Percentiles rank a stretch among this genome's conserved stretches.
Conservation (phyloP, 1,139 yeast species). For the Diutina neorugosa region DNA sequence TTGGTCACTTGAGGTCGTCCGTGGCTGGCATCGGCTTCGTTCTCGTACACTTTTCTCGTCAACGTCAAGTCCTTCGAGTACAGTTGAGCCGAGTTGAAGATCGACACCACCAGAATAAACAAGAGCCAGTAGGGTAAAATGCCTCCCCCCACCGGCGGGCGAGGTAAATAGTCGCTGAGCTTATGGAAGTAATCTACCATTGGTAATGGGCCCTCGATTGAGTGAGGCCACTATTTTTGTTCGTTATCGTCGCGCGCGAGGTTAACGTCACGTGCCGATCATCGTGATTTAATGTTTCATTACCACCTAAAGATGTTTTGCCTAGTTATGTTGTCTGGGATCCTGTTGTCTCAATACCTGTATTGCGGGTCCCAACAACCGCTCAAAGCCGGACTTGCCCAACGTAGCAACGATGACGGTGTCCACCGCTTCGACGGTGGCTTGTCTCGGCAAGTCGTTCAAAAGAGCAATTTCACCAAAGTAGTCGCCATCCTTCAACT, state of each 20-base stretch:
- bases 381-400: constrained; percentile 86
- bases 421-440: constrained; percentile 73
- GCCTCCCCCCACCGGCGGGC: constrained; percentile 16
- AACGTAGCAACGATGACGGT: constrained; percentile 79
- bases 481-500: constrained; percentile 69
- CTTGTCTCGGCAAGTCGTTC: constrained; percentile 88
- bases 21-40: constrained; percentile 7
- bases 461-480: constrained; percentile 93
- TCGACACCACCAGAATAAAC: constrained; percentile 72
- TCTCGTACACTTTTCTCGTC: constrained; percentile 61
- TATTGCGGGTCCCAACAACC: constrained; percentile 88
- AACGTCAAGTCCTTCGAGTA: constrained; percentile 59
- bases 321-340: constrained; percentile 28
- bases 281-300: not conserved
- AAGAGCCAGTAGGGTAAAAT: constrained; percentile 35
- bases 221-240: too few relatives aligned
- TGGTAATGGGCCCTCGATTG: too few relatives aligned
- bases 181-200: not conserved
- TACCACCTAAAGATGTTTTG: not conserved
- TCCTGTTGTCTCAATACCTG: constrained; percentile 71
- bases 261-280: not conserved
- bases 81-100: constrained; percentile 86
- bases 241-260: too few relatives aligned
- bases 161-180: not conserved
- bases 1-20: constrained; percentile 36